Evolutionary conservation across 768 basidiomycete genomes (phyloP).

Genomic region (Macrolepiota fuliginosa): DNA sequence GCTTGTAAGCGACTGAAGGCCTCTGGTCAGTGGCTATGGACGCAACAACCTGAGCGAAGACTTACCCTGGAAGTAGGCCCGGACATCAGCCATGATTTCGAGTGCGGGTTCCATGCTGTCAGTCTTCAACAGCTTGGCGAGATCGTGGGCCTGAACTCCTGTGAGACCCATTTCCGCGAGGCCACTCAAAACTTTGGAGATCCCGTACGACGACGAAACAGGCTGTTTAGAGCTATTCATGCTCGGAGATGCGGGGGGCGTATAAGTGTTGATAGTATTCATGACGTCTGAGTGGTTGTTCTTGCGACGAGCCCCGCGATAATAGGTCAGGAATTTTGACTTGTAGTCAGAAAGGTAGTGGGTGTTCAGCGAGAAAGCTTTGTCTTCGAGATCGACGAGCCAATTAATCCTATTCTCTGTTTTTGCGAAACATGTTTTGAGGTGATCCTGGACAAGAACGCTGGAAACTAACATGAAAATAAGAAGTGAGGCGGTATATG

Average conservation of each 20-base stretch:
- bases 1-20: slow-evolving; percentile 52
- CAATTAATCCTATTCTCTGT: slow-evolving; percentile 43
- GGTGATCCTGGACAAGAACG: slow-evolving; percentile 41
- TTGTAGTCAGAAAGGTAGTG: slow-evolving; percentile 48
- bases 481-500: not conserved
- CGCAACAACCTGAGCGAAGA: not conserved
- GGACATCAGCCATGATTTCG: slow-evolving; percentile 67
- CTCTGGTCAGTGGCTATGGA: not conserved
- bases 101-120: slow-evolving; percentile 57
- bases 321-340: slow-evolving; percentile 40
- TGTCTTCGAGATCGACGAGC: slow-evolving; percentile 48
- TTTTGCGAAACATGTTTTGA: slow-evolving; percentile 39
- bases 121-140: slow-evolving; percentile 46
- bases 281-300: slow-evolving; percentile 24
- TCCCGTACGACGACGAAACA: slow-evolving; percentile 10
- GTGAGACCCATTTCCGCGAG: slow-evolving; percentile 39
- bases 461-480: slow-evolving; percentile 8
- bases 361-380: slow-evolving; percentile 50
- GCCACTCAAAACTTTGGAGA: slow-evolving; percentile 31
- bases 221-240: not conserved
- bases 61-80: slow-evolving; percentile 74
- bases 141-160: slow-evolving; percentile 36
- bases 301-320: slow-evolving; percentile 38
- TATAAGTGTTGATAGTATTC: slow-evolving; percentile 20
- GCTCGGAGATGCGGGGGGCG: not conserved